phyloP scores from a whole-genome alignment of 192 early-diverging fungal species.

The Radiomyces spectabilis region DNA sequence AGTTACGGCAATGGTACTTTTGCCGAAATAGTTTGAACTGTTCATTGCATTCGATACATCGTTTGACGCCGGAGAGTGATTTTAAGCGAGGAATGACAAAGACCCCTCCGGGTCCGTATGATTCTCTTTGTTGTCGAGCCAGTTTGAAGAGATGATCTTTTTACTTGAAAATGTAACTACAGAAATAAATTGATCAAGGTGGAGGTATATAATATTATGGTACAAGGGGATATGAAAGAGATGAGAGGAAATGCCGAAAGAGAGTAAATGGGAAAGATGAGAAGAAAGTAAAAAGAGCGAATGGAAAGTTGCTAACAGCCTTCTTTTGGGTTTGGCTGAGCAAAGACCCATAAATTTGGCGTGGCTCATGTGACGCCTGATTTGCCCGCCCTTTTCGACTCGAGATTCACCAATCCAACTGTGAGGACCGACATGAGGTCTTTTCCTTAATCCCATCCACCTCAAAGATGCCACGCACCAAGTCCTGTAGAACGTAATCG shows the following conservation, averaged over 20 bases:
- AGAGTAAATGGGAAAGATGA: not conserved
- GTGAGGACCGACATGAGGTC: not conserved
- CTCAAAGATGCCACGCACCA: constrained; percentile 37
- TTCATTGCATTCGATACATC: constrained; percentile 13
- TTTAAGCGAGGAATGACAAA: constrained; percentile 16
- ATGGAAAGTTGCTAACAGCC: not conserved
- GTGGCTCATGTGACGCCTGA: too few relatives aligned
- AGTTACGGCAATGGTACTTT: constrained; percentile 31
- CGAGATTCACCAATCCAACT: not conserved
- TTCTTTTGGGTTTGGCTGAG: too few relatives aligned
- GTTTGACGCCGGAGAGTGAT: constrained; percentile 1
- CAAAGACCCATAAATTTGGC: too few relatives aligned
- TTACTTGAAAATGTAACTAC: constrained; percentile 7
- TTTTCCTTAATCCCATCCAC: constrained; percentile 2
- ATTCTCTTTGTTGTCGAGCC: constrained; percentile 6
- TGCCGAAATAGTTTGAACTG: constrained; percentile 23
- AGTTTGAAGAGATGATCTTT: constrained; percentile 5
- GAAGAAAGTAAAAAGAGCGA: not conserved
- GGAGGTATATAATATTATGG: too few relatives aligned
- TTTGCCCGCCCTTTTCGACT: too few relatives aligned
- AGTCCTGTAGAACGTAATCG: constrained; percentile 32
- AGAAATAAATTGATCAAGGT: constrained; percentile 16
- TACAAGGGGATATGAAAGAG: not conserved
- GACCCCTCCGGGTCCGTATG: constrained; percentile 21
- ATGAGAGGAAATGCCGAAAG: not conserved